These are phyloP conservation scores for Colletotrichum echinochloae DNA, from an alignment of 2,329 filamentous ascomycete genomes.

Conservation along the genomic window DNA sequence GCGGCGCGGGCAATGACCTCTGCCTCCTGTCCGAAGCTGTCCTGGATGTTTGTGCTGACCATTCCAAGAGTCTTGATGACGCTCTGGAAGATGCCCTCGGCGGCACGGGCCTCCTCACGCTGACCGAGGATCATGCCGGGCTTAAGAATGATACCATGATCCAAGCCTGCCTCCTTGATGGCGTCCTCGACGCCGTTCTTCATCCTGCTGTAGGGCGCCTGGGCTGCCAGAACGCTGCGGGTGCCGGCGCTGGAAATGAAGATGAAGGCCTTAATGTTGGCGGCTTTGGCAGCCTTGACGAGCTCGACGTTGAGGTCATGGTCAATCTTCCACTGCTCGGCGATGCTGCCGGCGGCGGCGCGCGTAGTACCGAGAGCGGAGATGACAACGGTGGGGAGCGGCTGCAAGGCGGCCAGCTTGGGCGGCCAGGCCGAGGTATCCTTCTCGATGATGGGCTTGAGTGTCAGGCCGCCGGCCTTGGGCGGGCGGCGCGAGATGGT, in stretches of 20 bases:
- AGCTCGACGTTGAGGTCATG: conserved; percentile 86
- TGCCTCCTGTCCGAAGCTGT: conserved; percentile 79
- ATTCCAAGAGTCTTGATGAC: conserved; percentile 68
- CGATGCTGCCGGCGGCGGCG: conserved; percentile 78
- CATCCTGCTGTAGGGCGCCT: conserved; percentile 74
- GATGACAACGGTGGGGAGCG: conserved; percentile 74
- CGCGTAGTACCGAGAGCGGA: conserved; percentile 86
- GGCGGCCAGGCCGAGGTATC: conserved; percentile 78
- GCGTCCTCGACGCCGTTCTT: conserved; percentile 89
- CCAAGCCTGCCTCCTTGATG: conserved; percentile 78
- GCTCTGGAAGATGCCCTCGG: conserved; percentile 68
- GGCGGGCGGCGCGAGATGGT: conserved; percentile 77
- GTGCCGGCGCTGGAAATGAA: conserved; percentile 74
- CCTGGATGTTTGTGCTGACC: conserved; percentile 67
- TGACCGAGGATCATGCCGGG: conserved; percentile 83
- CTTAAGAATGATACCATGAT: conserved; percentile 78
- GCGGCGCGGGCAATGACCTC: conserved; percentile 78
- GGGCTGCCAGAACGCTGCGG: conserved; percentile 52
- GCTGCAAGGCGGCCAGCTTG: conserved; percentile 66
- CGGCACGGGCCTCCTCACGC: conserved; percentile 69
- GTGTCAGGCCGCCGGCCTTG: conserved; percentile 57
- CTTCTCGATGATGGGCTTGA: conserved; percentile 72
- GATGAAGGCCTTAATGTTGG: conserved; percentile 80
- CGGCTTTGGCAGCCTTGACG: conserved; percentile 78
- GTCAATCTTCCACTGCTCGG: conserved; percentile 88